Evolutionary conservation across 192 early-diverging fungal genomes (phyloP).

Genomic region (Dissophora globulifera): DNA sequence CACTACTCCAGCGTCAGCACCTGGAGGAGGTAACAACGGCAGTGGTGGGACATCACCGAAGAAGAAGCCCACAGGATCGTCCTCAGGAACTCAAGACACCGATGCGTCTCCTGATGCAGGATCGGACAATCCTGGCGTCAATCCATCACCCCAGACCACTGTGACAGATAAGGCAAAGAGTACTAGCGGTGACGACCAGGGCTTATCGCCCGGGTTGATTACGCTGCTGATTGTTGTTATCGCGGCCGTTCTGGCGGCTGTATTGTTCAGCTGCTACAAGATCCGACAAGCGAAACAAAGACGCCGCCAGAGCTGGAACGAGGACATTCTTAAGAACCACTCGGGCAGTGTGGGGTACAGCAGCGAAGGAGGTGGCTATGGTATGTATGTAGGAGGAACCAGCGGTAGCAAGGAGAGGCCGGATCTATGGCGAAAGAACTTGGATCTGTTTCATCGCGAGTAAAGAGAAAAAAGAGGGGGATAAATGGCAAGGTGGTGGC

Average conservation of each 20-base stretch:
- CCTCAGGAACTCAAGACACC: neutral
- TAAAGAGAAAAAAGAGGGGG: neutral
- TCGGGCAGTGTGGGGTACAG: constrained; percentile 40
- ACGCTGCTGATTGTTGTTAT: constrained; percentile 8
- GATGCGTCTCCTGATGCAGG: neutral
- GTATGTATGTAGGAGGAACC: constrained; percentile 37
- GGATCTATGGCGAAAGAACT: constrained; percentile 40
- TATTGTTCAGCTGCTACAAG: constrained; percentile 35
- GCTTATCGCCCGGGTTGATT: constrained; percentile 29
- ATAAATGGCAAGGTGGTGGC: no score
- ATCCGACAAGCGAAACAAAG: constrained; percentile 21
- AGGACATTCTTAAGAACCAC: constrained; percentile 44
- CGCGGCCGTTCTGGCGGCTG: constrained; percentile 6
- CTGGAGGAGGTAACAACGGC: no score
- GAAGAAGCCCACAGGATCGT: neutral
- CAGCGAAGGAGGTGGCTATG: constrained; percentile 34
- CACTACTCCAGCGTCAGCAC: neutral
- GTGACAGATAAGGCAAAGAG: neutral
- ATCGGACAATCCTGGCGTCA: no score
- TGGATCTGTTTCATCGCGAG: constrained; percentile 45
- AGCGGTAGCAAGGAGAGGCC: constrained; percentile 21
- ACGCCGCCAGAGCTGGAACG: constrained; percentile 31
- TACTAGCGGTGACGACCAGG: neutral
- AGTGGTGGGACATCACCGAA: neutral
- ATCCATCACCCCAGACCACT: no score